phyloP scores from a whole-genome alignment of 208 protist species.

The Lotmaria passim region DNA sequence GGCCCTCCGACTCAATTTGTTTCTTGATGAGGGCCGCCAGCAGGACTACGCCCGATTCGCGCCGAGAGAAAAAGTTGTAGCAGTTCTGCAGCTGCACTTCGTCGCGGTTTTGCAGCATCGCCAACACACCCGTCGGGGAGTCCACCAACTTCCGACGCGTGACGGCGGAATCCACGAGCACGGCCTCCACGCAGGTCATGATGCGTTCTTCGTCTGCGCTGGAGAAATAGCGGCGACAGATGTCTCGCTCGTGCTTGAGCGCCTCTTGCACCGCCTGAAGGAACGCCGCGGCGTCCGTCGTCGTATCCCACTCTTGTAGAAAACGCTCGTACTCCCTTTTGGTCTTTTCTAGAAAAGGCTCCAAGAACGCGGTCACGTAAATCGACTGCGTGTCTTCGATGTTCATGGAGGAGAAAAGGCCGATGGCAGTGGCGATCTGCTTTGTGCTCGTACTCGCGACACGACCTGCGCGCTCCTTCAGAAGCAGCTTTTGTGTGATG shows the following conservation, averaged over 20 bases:
- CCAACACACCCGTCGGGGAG: constrained; percentile 50
- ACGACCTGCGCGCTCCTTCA: constrained; percentile 37
- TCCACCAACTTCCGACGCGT: constrained; percentile 51
- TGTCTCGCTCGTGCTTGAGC: constrained; percentile 50
- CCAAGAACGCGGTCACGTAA: constrained; percentile 77
- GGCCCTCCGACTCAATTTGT: constrained; percentile 60
- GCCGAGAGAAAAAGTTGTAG: constrained; percentile 69
- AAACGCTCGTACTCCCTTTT: constrained; percentile 56
- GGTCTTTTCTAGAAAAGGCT: constrained; percentile 64
- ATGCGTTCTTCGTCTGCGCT: constrained; percentile 55
- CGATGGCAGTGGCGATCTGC: constrained; percentile 61
- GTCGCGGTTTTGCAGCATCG: constrained; percentile 51
- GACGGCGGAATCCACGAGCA: constrained; percentile 55
- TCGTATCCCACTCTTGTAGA: constrained; percentile 46
- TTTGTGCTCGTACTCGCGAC: constrained; percentile 32
- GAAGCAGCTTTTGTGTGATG: constrained; percentile 69
- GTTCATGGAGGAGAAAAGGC: constrained; percentile 81
- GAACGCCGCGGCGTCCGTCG: constrained; percentile 41
- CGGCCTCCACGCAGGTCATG: constrained; percentile 63
- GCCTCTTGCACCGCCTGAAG: constrained; percentile 45
- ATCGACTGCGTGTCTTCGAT: constrained; percentile 62
- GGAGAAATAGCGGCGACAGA: constrained; percentile 72
- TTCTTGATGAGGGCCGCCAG: constrained; percentile 52
- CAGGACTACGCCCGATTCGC: constrained; percentile 44
- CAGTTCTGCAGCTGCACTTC: constrained; percentile 51